A percentile compares a stretch with the other conserved stretches of the same genome.
Evolutionary conservation across 345 rosid species (phyloP).

Genomic region (Lumnitzera racemosa): DNA sequence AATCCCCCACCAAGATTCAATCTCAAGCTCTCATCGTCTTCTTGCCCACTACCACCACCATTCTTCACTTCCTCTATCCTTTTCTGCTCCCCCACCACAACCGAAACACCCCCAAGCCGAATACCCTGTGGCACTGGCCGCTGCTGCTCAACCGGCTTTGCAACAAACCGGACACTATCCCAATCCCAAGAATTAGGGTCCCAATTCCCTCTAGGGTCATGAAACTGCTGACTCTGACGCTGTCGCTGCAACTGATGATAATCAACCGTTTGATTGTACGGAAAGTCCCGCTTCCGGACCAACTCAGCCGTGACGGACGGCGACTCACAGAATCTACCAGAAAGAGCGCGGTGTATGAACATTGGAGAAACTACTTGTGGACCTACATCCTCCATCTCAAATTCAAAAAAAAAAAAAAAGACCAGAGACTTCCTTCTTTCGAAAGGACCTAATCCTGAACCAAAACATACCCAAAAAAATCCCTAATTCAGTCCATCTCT

Average conservation of each 20-base stretch:
- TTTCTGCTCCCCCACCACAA: conserved; percentile 8
- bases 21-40: conserved; percentile 46
- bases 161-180: conserved; percentile 65
- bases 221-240: conserved; percentile 16
- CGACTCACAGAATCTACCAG: conserved; percentile 31
- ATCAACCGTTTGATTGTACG: not conserved
- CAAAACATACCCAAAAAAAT: conserved; percentile 8
- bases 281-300: conserved; percentile 48
- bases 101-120: no score
- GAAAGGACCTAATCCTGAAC: conserved; percentile 3
- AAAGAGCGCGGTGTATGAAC: conserved; percentile 45
- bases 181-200: conserved; percentile 69
- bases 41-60: conserved; percentile 14
- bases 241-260: conserved; percentile 35
- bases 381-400: conserved; percentile 71
- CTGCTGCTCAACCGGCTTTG: conserved; percentile 43
- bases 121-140: conserved; percentile 1
- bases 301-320: conserved; percentile 16
- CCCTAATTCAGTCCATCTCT: not conserved
- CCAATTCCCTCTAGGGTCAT: conserved; percentile 50
- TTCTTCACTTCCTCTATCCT: conserved; percentile 13
- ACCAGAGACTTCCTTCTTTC: no score
- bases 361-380: conserved; percentile 60
- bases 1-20: conserved; percentile 63
- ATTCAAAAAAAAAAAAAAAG: not conserved